Evolutionary conservation across 768 basidiomycete species (phyloP), one percentile per base, ranked within the genome.

Genomic region (Rhodotorula taiwanensis): DNA sequence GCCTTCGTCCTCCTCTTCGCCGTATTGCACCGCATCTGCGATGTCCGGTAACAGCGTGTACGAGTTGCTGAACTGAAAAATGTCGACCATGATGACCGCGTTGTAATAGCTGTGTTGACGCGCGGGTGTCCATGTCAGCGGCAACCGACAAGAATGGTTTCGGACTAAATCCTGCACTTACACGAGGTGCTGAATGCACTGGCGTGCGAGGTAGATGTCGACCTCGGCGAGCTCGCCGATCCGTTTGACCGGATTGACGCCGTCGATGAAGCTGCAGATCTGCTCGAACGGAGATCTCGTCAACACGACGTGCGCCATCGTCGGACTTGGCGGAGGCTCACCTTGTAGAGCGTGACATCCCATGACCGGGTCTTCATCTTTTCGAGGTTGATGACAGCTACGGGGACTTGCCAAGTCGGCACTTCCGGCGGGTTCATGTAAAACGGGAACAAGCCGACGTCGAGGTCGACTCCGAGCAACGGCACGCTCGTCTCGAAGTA

Each of bases 51-150:
- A 83, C 31, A 92, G 80, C 1, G 90, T 91, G 74, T 99, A 99
- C 85, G 94, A 90, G 75, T 98, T 98, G 21, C 91, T 91, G 75
- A 87, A 94, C 75, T 95, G 93, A 75, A 99, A 99, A 48, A 98
- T 89, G 77, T 99, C 95, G 58, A 93, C 84, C 66, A 85, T 87
- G 87, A 98, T 91, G 68, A 95, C 84, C 45, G 93, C 91, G 77
- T 95, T 90, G 74, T 98, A 97, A 73, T 91, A 95, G 48, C 90
- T 93, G 67, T n/a, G 30, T 5, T 49, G 23, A 60, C 5, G 18
- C 4, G n/a, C 50, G 20, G 11, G 9, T 5, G 25, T 5, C n/a
- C 6, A 20, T 15, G 33, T 34, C 30, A 33, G 31, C 13, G 20
- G 14, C 30, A 31, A 2, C n/a, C n/a, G n/a, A n/a, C n/a, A n/a